phyloP scores from a whole-genome alignment of 768 basidiomycete species.

The Naematelia aurantialba region DNA sequence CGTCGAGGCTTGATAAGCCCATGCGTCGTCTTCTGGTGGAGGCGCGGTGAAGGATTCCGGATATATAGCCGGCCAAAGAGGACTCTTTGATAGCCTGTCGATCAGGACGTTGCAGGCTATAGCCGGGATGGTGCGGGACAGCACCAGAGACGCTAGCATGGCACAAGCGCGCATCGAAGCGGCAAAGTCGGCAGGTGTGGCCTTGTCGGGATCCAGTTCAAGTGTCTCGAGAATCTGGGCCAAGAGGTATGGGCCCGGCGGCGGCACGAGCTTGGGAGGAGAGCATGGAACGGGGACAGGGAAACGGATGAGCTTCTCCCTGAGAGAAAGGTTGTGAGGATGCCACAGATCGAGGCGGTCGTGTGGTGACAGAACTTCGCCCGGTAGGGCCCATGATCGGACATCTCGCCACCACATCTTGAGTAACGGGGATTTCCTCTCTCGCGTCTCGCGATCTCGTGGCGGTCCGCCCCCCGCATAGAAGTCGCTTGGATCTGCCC shows the following conservation, averaged over 20 bases:
- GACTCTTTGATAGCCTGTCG: constrained; percentile 27
- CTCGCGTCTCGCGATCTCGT: not conserved
- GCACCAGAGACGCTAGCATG: constrained; percentile 45
- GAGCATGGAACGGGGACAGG: constrained; percentile 44
- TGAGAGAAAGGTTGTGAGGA: constrained; percentile 36
- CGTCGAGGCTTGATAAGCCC: constrained; percentile 45
- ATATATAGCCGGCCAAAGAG: constrained; percentile 34
- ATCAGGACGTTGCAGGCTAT: constrained; percentile 30
- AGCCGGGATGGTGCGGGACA: constrained; percentile 46
- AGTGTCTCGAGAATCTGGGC: constrained; percentile 29
- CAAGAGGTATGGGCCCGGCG: constrained; percentile 28
- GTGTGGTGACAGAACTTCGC: constrained; percentile 42
- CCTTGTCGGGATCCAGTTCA: constrained; percentile 18
- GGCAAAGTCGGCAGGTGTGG: constrained; percentile 18
- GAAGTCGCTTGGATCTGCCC: constrained; percentile 34
- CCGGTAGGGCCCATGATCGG: constrained; percentile 43
- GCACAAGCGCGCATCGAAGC: constrained; percentile 45
- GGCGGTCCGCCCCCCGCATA: constrained; percentile 42
- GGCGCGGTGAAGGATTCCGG: constrained; percentile 15
- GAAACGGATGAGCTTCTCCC: constrained; percentile 44
- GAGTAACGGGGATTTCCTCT: constrained; percentile 10
- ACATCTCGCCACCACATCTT: constrained; percentile 46
- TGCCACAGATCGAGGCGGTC: constrained; percentile 47
- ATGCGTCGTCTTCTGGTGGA: constrained; percentile 17
- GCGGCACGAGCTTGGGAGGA: constrained; percentile 42